Conservation (phyloP, 2,329 filamentous ascomycete genomes). For the Tolypocladium pustulatum region DNA sequence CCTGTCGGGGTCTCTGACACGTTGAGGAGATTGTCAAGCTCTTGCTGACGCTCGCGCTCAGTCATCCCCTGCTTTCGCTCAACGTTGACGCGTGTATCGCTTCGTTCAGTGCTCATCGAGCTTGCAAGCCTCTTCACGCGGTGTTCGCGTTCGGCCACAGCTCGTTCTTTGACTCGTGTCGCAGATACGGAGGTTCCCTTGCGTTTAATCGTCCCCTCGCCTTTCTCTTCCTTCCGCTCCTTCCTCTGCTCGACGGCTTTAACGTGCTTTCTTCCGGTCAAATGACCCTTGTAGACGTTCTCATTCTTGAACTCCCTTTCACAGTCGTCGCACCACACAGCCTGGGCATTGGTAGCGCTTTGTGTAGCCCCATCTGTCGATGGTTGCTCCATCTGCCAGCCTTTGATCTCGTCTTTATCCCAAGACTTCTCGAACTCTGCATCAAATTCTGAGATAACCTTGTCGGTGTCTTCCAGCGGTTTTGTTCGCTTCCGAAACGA, state of each 20-base stretch:
- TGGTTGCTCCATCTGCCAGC: constrained; percentile 57
- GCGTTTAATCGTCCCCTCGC: constrained; percentile 16
- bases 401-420: constrained; percentile 67
- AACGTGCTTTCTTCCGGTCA: constrained; percentile 87
- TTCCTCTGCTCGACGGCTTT: constrained; percentile 63
- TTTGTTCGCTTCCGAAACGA: constrained; percentile 75
- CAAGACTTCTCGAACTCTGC: constrained; percentile 76
- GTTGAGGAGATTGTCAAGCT: constrained; percentile 75
- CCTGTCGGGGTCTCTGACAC: constrained; percentile 19
- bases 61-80: constrained; percentile 98
- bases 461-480: constrained; percentile 77
- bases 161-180: constrained; percentile 71
- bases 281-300: constrained; percentile 84
- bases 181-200: constrained; percentile 22
- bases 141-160: constrained; percentile 80
- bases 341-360: constrained; percentile 38
- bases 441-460: constrained; percentile 65
- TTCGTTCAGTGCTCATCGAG: constrained; percentile 76
- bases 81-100: constrained; percentile 86
- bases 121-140: constrained; percentile 69
- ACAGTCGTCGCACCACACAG: constrained; percentile 83
- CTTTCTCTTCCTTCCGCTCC: constrained; percentile 30
- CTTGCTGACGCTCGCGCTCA: constrained; percentile 86
- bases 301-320: constrained; percentile 93
- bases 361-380: constrained; percentile 18